Evolutionary conservation across 2,329 filamentous ascomycete genomes (phyloP), one percentile per base, ranked within the genome.

Genomic region (Lasiodiplodia citricola): DNA sequence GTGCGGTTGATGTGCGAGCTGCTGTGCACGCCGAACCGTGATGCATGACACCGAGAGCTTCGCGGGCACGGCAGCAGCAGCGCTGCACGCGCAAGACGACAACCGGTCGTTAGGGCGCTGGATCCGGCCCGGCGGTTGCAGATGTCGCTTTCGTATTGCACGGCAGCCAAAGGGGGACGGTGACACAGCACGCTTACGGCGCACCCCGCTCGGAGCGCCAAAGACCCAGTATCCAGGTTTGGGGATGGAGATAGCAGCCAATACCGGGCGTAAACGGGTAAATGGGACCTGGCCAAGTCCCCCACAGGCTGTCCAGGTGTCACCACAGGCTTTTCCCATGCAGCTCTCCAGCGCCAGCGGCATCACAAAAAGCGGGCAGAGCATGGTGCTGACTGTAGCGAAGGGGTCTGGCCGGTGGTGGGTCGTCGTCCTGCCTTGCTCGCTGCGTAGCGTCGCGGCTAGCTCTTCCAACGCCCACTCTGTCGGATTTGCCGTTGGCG

Each of bases 21-120:
- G 60, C n/a, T 25, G 60, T 64, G 60, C 31, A 23, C 44, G 28
- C 58, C 44, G 44, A 35, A 51, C 47, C 21, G 37, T 35, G 58
- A 35, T 63, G 58, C 44, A 63, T 50, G 44, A n/a, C 58, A 47
- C 57, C 23, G 38, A 62, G 47, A 41, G 57, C 25, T 21, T 51
- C 41, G 58, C 41, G 16, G 31, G 50, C 44, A 64, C 60, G 44
- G 44, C 44, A 57, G 23, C 25, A 23, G 18, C 55, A 62, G 60
- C 47, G 31, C 28, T 52, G 60, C 60, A 50, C 60, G 60, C 60
- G 60, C 47, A 64, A 64, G 60, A 64, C 44, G 60, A 52, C 60
- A 51, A 64, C 47, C 47, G 60, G 60, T 64, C 35, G 7, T 23
- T 37, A 50, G 60, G 60, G 51, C n/a, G 47, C 31, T 23, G 21